A percentile compares a stretch with the other conserved stretches of the same genome.
Evolutionary conservation across 805 yeast genomes (phyloP).

Genomic region (Candida endomychidarum): DNA sequence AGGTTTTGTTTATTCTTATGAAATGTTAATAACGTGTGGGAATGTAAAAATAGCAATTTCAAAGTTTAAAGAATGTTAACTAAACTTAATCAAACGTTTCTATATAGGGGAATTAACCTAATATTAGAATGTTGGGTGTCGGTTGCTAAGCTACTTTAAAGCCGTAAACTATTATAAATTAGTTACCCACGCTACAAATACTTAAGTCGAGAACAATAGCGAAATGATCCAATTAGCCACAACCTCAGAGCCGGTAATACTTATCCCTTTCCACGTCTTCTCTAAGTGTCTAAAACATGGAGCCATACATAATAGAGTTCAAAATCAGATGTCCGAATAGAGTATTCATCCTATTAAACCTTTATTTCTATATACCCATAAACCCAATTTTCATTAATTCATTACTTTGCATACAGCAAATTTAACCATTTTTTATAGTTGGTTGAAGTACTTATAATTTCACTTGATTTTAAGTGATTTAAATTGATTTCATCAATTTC

Average conservation of each 20-base stretch:
- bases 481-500: conserved; percentile 15
- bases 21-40: too few species aligned
- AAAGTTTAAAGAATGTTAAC: too few species aligned
- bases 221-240: neutral
- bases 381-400: neutral
- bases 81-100: too few species aligned
- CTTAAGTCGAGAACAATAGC: neutral
- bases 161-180: neutral
- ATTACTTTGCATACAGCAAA: conserved; percentile 11
- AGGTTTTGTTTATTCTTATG: too few species aligned
- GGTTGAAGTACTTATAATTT: conserved; percentile 12
- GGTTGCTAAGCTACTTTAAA: neutral
- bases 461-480: conserved; percentile 10
- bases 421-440: conserved; percentile 19
- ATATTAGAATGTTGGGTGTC: neutral
- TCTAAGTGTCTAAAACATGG: too few species aligned
- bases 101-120: too few species aligned
- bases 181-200: neutral
- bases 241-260: too few species aligned
- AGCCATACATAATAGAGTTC: too few species aligned
- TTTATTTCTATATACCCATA: conserved; percentile 5
- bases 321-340: too few species aligned
- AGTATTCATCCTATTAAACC: conserved; percentile 1
- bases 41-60: too few species aligned
- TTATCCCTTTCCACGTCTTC: too few species aligned